These are phyloP conservation scores for Diaporthe sp. DNA, from an alignment of 2,329 filamentous ascomycete genomes.

Conservation along the genomic window DNA sequence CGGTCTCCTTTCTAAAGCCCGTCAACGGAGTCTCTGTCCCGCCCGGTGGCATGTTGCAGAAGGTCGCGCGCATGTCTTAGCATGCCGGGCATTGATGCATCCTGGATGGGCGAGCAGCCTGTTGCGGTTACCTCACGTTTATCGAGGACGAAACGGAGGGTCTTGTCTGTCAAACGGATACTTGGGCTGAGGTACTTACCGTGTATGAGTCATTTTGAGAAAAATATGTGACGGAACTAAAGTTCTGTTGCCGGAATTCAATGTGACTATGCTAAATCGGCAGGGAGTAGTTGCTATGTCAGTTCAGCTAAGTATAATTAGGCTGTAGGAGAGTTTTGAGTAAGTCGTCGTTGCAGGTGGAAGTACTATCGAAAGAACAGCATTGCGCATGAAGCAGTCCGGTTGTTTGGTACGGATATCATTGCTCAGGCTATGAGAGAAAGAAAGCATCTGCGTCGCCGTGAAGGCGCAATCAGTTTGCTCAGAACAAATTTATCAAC, in stretches of 20 bases:
- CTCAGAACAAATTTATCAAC: background rate
- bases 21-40: background rate
- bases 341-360: too few species aligned
- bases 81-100: background rate
- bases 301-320: too few species aligned
- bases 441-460: background rate
- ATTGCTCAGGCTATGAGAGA: too few species aligned
- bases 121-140: background rate
- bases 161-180: background rate
- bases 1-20: slow-evolving; percentile 6
- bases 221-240: background rate
- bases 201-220: background rate
- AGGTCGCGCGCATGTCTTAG: slow-evolving; percentile 1
- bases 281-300: background rate
- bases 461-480: background rate
- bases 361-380: background rate
- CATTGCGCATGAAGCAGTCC: background rate
- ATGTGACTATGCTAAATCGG: background rate
- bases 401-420: background rate
- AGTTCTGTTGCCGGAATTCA: background rate
- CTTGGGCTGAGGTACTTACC: background rate
- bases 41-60: background rate
- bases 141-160: background rate
- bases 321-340: background rate
- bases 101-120: background rate